Conservation (phyloP, 805 yeast genomes). For the Kluyveromyces starmeri region DNA sequence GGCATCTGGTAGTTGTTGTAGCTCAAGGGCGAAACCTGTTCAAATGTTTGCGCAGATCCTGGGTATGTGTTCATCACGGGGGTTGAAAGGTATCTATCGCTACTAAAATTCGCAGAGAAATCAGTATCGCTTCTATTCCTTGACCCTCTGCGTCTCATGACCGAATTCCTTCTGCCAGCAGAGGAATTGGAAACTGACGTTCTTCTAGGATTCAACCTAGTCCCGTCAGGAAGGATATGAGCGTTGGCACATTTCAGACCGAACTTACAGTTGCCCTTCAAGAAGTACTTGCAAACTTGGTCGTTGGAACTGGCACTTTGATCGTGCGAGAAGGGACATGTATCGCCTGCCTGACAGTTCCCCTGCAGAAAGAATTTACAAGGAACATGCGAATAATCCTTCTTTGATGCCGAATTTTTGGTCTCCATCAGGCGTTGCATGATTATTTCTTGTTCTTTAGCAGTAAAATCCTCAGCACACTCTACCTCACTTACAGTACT, state of each 20-base stretch:
- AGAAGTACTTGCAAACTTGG: conserved; percentile 76
- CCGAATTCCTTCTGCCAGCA: background rate
- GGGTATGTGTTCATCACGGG: background rate
- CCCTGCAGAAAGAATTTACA: conserved; percentile 92
- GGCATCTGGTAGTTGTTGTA: background rate
- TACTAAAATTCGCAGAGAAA: background rate
- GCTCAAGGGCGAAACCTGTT: background rate
- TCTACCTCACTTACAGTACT: background rate
- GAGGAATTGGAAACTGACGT: conserved; percentile 18
- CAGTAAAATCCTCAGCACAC: conserved; percentile 14
- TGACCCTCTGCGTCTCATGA: background rate
- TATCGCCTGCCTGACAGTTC: conserved; percentile 85
- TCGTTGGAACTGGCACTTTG: conserved; percentile 42
- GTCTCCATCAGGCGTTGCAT: conserved; percentile 23
- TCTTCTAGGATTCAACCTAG: conserved; percentile 50
- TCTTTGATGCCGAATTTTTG: conserved; percentile 17
- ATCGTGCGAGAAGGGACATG: conserved; percentile 88
- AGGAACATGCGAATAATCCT: conserved; percentile 69
- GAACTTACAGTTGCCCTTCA: conserved; percentile 93
- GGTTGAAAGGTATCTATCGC: background rate
- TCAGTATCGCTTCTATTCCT: background rate
- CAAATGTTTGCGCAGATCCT: background rate
- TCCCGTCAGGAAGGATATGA: conserved; percentile 82
- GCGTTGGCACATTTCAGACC: conserved; percentile 93
- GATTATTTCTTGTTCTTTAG: conserved; percentile 21